phyloP scores from a whole-genome alignment of 768 basidiomycete genomes.

The Crucibulum laeve region DNA sequence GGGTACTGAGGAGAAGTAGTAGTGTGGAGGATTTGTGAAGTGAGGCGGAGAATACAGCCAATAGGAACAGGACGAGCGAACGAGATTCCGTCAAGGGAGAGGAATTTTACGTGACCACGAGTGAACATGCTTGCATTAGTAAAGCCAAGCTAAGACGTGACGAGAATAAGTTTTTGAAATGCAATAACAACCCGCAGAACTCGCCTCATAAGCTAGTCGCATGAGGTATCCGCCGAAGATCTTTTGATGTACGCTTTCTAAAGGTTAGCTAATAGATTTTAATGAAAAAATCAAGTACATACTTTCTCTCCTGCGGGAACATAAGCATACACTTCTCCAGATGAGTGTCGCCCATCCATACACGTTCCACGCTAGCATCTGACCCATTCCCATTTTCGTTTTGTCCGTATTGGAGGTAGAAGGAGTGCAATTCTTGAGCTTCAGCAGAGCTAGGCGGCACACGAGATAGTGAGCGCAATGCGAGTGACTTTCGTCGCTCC shows the following conservation, averaged over 20 bases:
- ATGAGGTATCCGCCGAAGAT: slow-evolving; percentile 73
- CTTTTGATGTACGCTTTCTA: slow-evolving; percentile 69
- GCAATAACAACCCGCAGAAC: slow-evolving; percentile 2
- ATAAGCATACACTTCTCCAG: slow-evolving; percentile 60
- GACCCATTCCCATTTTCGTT: slow-evolving; percentile 22
- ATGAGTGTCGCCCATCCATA: slow-evolving; percentile 73
- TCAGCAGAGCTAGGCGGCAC: slow-evolving; percentile 74
- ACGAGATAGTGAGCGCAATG: slow-evolving; percentile 57
- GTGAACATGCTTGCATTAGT: slow-evolving; percentile 70
- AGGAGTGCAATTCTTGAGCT: slow-evolving; percentile 62
- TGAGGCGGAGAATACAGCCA: slow-evolving; percentile 73
- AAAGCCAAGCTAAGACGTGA: slow-evolving; percentile 55
- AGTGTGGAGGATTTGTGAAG: slow-evolving; percentile 63
- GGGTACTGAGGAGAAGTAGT: slow-evolving; percentile 46
- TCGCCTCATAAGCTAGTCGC: slow-evolving; percentile 69
- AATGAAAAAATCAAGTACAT: not conserved
- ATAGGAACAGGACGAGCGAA: slow-evolving; percentile 82
- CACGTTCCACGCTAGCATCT: slow-evolving; percentile 33
- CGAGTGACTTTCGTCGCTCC: slow-evolving; percentile 45
- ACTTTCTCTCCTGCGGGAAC: slow-evolving; percentile 8
- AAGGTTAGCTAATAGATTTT: slow-evolving; percentile 1
- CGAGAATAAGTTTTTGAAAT: too few relatives aligned
- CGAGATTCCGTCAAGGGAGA: slow-evolving; percentile 75
- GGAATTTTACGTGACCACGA: slow-evolving; percentile 60
- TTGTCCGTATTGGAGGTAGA: slow-evolving; percentile 59